Percentiles rank a stretch among this genome's conserved stretches.
Evolutionary conservation across 2,329 filamentous ascomycete genomes (phyloP).

Genomic region (Pyrenophora teres): DNA sequence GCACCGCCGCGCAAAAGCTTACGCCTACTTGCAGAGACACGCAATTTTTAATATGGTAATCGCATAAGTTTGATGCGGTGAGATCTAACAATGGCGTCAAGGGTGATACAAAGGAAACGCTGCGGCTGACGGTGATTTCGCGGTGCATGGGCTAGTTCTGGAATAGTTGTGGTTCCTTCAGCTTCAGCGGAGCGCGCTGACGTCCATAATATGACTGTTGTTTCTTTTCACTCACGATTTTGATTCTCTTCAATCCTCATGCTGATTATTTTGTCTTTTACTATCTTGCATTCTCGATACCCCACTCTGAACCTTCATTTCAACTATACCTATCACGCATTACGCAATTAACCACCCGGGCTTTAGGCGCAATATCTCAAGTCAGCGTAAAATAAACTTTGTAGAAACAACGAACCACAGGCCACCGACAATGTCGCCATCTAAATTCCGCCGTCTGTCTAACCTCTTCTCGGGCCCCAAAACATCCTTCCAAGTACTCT

Average conservation of each 20-base stretch:
- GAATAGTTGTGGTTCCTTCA: not conserved
- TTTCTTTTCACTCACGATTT: not conserved
- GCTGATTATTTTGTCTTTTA: not conserved
- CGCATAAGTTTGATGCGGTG: not conserved
- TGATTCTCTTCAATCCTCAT: not conserved
- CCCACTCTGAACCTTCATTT: not conserved
- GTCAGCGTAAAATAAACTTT: too few species aligned
- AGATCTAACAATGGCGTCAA: not conserved
- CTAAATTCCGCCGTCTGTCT: slow-evolving; percentile 31
- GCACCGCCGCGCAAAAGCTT: too few species aligned
- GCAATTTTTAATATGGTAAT: not conserved
- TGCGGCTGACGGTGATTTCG: slow-evolving; percentile 15
- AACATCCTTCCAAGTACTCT: slow-evolving; percentile 38
- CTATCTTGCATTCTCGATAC: not conserved
- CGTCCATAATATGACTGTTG: slow-evolving; percentile 4
- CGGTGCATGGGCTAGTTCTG: not conserved
- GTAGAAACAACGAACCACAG: not conserved
- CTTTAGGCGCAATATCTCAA: too few species aligned
- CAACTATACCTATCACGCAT: not conserved
- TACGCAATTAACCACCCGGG: too few species aligned
- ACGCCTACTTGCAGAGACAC: too few species aligned
- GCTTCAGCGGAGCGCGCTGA: slow-evolving; percentile 8
- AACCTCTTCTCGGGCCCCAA: slow-evolving; percentile 31
- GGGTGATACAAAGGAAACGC: not conserved
- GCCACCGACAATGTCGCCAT: slow-evolving; percentile 3